These are phyloP conservation scores for Mollisiaceae sp. DNA, from an alignment of 2,329 filamentous ascomycete species.

Conservation along the genomic window DNA sequence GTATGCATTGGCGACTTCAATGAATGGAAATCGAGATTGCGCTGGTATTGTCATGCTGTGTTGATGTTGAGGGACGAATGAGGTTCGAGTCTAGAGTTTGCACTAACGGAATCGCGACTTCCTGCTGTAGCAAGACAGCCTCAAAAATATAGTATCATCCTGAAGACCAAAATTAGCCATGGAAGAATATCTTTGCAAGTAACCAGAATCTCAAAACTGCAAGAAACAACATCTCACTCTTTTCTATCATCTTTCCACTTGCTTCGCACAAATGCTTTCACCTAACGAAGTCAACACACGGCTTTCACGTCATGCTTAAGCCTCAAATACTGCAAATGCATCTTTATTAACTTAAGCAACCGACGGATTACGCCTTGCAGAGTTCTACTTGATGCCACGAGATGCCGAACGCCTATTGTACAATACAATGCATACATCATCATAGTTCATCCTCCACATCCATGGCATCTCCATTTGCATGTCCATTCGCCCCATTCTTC, in stretches of 20 bases:
- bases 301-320: neutral
- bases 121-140: neutral
- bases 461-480: conserved; percentile 40
- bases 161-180: neutral
- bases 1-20: too few species aligned
- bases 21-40: too few species aligned
- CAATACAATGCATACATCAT: conserved; percentile 48
- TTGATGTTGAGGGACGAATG: neutral
- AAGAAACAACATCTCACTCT: neutral
- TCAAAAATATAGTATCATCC: neutral
- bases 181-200: too few species aligned
- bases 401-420: conserved; percentile 44
- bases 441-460: conserved; percentile 44
- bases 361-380: conserved; percentile 27
- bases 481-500: conserved; percentile 56
- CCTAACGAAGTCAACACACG: neutral
- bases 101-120: neutral
- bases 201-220: too few species aligned
- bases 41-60: too few species aligned
- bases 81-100: conserved; percentile 3
- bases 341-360: conserved; percentile 26
- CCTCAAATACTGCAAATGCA: conserved; percentile 4
- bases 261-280: neutral
- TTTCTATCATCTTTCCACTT: neutral
- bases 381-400: conserved; percentile 26